A percentile compares a stretch with the other conserved stretches of the same genome.
Evolutionary conservation across 345 rosid genomes (phyloP).

Genomic region (Gynandropsis gynandra): DNA sequence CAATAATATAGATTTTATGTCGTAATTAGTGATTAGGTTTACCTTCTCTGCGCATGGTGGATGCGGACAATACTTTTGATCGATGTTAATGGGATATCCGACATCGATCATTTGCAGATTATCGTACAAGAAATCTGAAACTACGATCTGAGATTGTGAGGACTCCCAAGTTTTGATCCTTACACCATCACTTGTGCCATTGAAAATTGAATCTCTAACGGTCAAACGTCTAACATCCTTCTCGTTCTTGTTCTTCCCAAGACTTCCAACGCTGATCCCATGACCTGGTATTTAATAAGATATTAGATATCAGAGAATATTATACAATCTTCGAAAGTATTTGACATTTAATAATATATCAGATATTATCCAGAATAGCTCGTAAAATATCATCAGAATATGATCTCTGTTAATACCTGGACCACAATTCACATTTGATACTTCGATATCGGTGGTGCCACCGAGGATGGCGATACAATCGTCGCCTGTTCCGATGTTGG

Average conservation of each 20-base stretch:
- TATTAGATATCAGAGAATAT: no score
- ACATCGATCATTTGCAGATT: constrained; percentile 28
- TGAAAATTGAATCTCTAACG: constrained; percentile 23
- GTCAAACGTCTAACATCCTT: constrained; percentile 17
- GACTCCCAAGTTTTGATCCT: constrained; percentile 27
- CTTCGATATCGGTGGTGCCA: constrained; percentile 20
- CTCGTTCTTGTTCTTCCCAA: constrained; percentile 19
- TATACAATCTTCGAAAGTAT: no score
- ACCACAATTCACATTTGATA: constrained; percentile 21
- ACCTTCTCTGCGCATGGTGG: constrained; percentile 13
- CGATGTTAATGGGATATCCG: constrained; percentile 24
- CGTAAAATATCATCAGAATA: no score
- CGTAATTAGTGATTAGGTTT: no score
- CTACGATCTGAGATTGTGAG: background rate
- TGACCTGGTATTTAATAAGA: no score
- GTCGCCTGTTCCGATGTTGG: constrained; percentile 27
- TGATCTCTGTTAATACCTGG: no score
- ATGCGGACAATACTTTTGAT: constrained; percentile 26
- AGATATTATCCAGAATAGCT: no score
- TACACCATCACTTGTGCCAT: constrained; percentile 20
- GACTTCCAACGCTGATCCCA: constrained; percentile 29
- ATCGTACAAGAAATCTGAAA: constrained; percentile 13
- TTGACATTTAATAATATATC: no score
- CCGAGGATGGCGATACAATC: constrained; percentile 32
- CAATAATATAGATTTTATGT: no score